Evolutionary conservation across 1,284 basidiomycete species (phyloP), one percentile per base, ranked within the genome.

Genomic region (Heliocybe sulcata): DNA sequence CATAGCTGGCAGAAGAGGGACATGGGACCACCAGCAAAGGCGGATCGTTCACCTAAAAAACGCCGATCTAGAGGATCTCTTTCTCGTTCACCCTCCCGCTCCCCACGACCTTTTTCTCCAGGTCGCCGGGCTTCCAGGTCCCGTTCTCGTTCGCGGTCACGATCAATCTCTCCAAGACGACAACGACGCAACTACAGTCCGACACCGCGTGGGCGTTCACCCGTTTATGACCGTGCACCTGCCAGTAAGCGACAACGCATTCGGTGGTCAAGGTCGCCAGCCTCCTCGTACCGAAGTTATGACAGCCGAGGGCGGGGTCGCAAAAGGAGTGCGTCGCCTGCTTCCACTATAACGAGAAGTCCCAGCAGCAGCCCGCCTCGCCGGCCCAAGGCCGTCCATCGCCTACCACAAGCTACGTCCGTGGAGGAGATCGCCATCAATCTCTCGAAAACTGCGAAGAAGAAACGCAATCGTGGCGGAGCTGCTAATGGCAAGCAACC

Each of bases 71-170:
- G 29, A 23, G 56, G 52, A 3, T 65, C 64, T 59, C 75, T 31
- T 31, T 31, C 74, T 51, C 75, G 69, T 54, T 83, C 84, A 14
- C 79, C 72, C 23, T 80, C 80, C 35, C 76, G 74, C 27, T 85
- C 85, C 4, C 84, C 84, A 4, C 71, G 77, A 9, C 87, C 86
- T 16, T 76, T 76, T 26, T 85, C 84, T 51, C 74, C 79, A 55
- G 81, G 77, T 58, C 82, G 80, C 35, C 88, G 86, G 45, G 75
- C 73, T 52, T 85, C 87, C 25, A 3, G 42, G 11, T 54, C 53
- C 11, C 53, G 42, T 26, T 49, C 53, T 31, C 10, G 22, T 6
- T 47, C 42, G 19, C 53, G 20, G 11, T 53, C 52, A n/a, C 52
- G 74, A 54, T 83, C 85, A 48, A 72, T 78, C 55, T 76, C 77